Conservation (phyloP, 179 eudicot species). For the Vitellaria paradoxa region DNA sequence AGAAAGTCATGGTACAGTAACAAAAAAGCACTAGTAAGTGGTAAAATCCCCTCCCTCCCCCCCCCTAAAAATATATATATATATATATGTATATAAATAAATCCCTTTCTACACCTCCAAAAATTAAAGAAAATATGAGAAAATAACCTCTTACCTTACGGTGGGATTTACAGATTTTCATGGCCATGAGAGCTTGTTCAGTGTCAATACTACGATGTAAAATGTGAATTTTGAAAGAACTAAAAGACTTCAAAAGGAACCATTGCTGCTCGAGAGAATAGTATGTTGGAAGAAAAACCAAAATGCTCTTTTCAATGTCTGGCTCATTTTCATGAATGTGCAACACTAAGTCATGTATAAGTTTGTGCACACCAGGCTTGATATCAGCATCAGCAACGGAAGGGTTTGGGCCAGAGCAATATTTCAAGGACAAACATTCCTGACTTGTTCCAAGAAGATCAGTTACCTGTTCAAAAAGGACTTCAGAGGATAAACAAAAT, state of each 20-base stretch:
- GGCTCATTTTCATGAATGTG: conserved; percentile 76
- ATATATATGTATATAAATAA: too few relatives aligned
- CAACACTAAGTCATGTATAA: conserved; percentile 70
- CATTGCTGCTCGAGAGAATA: conserved; percentile 81
- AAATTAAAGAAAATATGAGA: background rate
- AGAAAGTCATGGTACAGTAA: background rate
- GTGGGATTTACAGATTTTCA: conserved; percentile 80
- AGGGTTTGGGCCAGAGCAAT: conserved; percentile 69
- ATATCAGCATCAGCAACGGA: conserved; percentile 51
- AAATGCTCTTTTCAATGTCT: conserved; percentile 82
- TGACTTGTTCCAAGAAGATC: conserved; percentile 58
- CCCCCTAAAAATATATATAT: background rate
- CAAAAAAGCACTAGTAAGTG: background rate
- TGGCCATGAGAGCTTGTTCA: conserved; percentile 79
- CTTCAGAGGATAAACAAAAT: background rate
- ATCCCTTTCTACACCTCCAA: background rate
- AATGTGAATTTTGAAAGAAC: conserved; percentile 78
- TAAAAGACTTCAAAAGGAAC: conserved; percentile 61
- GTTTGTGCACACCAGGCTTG: conserved; percentile 55
- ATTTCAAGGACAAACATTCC: conserved; percentile 42
- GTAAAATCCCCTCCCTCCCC: background rate
- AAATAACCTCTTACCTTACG: conserved; percentile 57
- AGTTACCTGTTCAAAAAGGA: conserved; percentile 43
- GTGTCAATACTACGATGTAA: conserved; percentile 86
- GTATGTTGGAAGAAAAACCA: conserved; percentile 92